Base-by-base conservation (phyloP, 352 stramenopile species). In the Blastocystis sp. region DNA sequence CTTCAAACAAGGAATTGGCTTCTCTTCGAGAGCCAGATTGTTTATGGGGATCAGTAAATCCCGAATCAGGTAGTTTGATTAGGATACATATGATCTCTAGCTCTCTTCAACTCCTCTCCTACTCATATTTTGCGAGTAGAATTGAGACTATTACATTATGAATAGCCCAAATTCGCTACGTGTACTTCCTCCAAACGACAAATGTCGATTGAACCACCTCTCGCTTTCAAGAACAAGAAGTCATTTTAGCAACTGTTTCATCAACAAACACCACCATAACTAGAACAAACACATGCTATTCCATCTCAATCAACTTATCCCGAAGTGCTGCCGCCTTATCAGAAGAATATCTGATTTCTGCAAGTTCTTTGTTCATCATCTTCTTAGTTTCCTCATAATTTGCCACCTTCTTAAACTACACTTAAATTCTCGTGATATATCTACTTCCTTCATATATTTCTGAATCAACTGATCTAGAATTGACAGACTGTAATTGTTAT, bases 381-480 rank as follows among this genome's bases (percentile, higher is more conserved):
- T 51, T 27, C 32, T 49, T 74, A 7, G 42, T 46, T 0, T 65
- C 49, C 29, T 43, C 29, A 24, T 65, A 67, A 67, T 63, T 56
- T 2, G 63, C 27, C 21, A 51, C 35, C 29, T 83, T 83, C n/a
- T 21, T 52, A 29, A 83, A 83, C 71, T 83, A 83, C 21, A 2
- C 6, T 52, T 39, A n/a, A 65, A 21, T 21, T 19, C 12, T 0
- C 27, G 2, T 37, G 1, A 29, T 24, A 24, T n/a, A 19, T 29
- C 14, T 42, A 83, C 71, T 9, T 83, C 54, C 5, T 65, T 29
- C 49, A 65, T 65, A 56, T 83, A 83, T 52, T 83, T 52, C 11
- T 63, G 49, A 14, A 83, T 29, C 71, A 66, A n/a, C 49, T 83
- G 71, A 35, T 83, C 71, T 1, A 83, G 49, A 43, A 83, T 65